A percentile compares a stretch with the other conserved stretches of the same genome.
phyloP scores from a whole-genome alignment of 2,329 filamentous ascomycete species.

The Pezicula rhizophila region DNA sequence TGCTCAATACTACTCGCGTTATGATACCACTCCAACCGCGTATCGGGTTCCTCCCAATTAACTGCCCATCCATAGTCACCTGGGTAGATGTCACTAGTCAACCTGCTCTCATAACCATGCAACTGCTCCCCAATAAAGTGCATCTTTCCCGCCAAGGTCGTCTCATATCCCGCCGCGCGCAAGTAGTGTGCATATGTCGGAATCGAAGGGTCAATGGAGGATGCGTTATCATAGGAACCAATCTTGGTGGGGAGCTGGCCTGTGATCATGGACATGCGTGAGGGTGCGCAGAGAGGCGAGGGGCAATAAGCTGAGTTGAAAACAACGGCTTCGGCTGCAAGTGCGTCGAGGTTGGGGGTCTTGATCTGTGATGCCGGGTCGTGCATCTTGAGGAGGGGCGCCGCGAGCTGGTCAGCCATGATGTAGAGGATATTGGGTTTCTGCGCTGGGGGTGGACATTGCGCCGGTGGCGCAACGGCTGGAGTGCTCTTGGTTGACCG shows the following conservation, averaged over 20 bases:
- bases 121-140: constrained; percentile 94
- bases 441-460: constrained; percentile 7
- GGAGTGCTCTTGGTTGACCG: constrained; percentile 19
- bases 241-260: constrained; percentile 89
- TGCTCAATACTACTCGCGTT: constrained; percentile 91
- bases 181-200: constrained; percentile 93
- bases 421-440: constrained; percentile 78
- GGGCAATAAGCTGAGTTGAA: constrained; percentile 95
- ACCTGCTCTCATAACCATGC: constrained; percentile 84
- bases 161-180: constrained; percentile 79
- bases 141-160: constrained; percentile 91
- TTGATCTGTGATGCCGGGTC: constrained; percentile 84
- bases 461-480: constrained; percentile 19
- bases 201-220: constrained; percentile 74
- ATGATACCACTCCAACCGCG: constrained; percentile 89
- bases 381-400: constrained; percentile 87
- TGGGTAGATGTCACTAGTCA: constrained; percentile 95
- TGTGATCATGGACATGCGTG: constrained; percentile 90
- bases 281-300: constrained; percentile 85
- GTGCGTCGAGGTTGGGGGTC: constrained; percentile 80
- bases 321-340: constrained; percentile 76
- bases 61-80: constrained; percentile 93
- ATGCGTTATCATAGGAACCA: constrained; percentile 85
- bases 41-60: constrained; percentile 88
- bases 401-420: constrained; percentile 94